Conservation (phyloP, 257 asterid genomes). For the Forsythia viridissima region DNA sequence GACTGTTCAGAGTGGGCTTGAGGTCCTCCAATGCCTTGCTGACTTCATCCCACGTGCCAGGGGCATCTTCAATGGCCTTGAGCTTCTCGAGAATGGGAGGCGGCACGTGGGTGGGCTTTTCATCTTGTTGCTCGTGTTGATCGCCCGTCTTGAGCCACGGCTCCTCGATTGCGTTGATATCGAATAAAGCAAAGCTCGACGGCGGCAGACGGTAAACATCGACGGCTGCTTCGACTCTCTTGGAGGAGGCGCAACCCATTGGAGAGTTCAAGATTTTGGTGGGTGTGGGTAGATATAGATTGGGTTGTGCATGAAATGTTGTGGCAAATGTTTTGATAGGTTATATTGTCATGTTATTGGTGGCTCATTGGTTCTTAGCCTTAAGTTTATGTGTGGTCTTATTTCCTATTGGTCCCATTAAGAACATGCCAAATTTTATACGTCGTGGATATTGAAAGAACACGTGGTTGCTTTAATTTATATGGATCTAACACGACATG, state of each 20-base stretch:
- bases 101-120: slow-evolving; percentile 47
- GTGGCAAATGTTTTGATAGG: not conserved
- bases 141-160: slow-evolving; percentile 63
- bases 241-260: slow-evolving; percentile 93
- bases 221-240: slow-evolving; percentile 48
- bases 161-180: slow-evolving; percentile 71
- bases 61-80: slow-evolving; percentile 67
- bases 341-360: not conserved
- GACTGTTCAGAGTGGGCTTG: slow-evolving; percentile 49
- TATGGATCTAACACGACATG: not conserved
- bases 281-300: not conserved
- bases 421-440: slow-evolving; percentile 8
- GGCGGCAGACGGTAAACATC: slow-evolving; percentile 85
- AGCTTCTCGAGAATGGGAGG: slow-evolving; percentile 70
- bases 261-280: not conserved
- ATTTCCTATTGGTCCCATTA: slow-evolving; percentile 22
- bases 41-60: slow-evolving; percentile 88
- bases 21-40: slow-evolving; percentile 77
- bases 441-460: slow-evolving; percentile 24
- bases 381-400: slow-evolving; percentile 30
- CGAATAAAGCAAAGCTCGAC: slow-evolving; percentile 76
- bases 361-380: slow-evolving; percentile 18
- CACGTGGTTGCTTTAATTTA: slow-evolving; percentile 26
- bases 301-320: not conserved
- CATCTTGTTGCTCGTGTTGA: slow-evolving; percentile 24